Evolutionary conservation across 768 basidiomycete genomes (phyloP).

Genomic region (Russula lepida): DNA sequence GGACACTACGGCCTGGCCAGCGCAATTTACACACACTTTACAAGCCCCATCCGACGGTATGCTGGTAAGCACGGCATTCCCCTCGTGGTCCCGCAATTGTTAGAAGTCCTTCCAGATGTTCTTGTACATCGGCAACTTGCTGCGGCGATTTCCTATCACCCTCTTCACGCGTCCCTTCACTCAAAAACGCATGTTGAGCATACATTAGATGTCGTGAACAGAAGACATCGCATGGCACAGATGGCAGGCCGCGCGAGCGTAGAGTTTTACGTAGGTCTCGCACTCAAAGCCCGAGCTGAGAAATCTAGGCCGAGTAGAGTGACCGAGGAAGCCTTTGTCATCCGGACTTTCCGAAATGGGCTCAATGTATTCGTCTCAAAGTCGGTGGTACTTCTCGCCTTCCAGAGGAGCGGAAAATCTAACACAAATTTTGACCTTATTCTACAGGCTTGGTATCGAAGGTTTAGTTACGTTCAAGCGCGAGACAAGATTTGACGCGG

Average conservation of each 20-base stretch:
- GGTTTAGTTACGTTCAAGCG: slow-evolving; percentile 92
- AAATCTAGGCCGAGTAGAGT: slow-evolving; percentile 36
- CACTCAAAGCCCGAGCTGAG: slow-evolving; percentile 63
- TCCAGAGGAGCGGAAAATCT: background rate
- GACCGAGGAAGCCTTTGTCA: slow-evolving; percentile 83
- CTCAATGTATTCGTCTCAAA: slow-evolving; percentile 92
- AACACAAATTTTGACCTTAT: background rate
- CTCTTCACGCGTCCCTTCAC: slow-evolving; percentile 82
- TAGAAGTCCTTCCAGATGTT: slow-evolving; percentile 48
- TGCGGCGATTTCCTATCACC: slow-evolving; percentile 75
- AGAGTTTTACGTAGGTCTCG: slow-evolving; percentile 95
- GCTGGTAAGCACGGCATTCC: slow-evolving; percentile 48
- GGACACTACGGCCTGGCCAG: slow-evolving; percentile 97
- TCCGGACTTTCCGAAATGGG: slow-evolving; percentile 90
- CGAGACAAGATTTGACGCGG: slow-evolving; percentile 82
- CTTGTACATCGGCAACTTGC: slow-evolving; percentile 89
- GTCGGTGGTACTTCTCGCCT: slow-evolving; percentile 40
- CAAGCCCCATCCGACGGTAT: slow-evolving; percentile 93
- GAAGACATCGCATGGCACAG: slow-evolving; percentile 91
- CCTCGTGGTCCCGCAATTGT: background rate
- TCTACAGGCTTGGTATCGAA: slow-evolving; percentile 76
- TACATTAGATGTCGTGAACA: slow-evolving; percentile 78
- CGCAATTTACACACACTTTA: slow-evolving; percentile 97
- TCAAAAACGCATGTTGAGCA: slow-evolving; percentile 85
- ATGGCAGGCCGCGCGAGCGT: slow-evolving; percentile 96